Percentiles rank a stretch among this genome's conserved stretches.
Evolutionary conservation across 2,329 filamentous ascomycete genomes (phyloP).

Genomic region (Zymoseptoria crescenta): DNA sequence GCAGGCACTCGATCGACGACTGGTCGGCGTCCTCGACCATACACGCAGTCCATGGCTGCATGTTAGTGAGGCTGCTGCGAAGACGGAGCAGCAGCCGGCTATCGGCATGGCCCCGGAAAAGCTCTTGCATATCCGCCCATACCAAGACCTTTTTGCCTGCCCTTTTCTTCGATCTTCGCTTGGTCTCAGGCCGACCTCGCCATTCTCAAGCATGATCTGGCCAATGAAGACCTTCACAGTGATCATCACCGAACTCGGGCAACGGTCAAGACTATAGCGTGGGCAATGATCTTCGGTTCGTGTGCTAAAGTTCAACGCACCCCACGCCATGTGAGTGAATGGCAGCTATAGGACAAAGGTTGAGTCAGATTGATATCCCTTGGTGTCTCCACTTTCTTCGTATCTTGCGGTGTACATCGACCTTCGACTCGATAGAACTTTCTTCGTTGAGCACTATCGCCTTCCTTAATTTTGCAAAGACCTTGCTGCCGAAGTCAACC

Average conservation of each 20-base stretch:
- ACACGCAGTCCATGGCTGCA: background rate
- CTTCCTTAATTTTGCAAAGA: background rate
- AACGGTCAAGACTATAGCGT: background rate
- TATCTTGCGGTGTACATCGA: background rate
- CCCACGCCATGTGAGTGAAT: background rate
- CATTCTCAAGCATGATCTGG: background rate
- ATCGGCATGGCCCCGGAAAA: slow-evolving; percentile 1
- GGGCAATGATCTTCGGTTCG: background rate
- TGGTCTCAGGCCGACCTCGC: background rate
- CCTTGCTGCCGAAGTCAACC: background rate
- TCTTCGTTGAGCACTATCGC: background rate
- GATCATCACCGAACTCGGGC: background rate
- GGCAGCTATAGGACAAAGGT: background rate
- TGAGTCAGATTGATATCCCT: background rate
- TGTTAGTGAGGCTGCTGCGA: background rate
- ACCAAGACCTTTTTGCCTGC: background rate
- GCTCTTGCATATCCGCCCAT: background rate
- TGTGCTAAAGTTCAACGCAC: background rate
- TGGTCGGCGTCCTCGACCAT: background rate
- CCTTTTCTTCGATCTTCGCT: background rate
- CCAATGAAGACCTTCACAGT: background rate
- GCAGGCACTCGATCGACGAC: too few species aligned
- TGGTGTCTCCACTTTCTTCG: background rate
- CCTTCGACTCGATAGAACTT: background rate
- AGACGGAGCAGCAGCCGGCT: background rate